Percentiles rank a stretch among this genome's conserved stretches.
phyloP scores from a whole-genome alignment of 257 asterid species.

The Avicennia marina region DNA sequence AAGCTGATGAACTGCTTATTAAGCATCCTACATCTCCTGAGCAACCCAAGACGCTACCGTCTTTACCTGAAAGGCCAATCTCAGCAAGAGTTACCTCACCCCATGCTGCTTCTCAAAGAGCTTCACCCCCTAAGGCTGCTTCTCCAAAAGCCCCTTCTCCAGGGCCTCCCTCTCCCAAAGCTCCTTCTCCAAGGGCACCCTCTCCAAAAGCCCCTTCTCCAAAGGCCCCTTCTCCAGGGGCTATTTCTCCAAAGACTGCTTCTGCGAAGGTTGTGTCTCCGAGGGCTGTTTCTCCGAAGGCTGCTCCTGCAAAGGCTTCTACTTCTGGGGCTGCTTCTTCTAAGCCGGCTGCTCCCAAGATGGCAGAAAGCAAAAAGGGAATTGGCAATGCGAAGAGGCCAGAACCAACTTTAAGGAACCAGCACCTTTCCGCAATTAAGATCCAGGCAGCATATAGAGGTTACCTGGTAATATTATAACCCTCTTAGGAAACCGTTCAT shows the following conservation, averaged over 20 bases:
- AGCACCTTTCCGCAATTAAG: conserved; percentile 58
- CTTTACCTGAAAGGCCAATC: conserved; percentile 34
- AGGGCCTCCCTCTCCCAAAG: conserved; percentile 20
- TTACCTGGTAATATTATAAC: conserved; percentile 53
- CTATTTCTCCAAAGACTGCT: conserved; percentile 18
- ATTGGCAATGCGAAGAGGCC: conserved; percentile 45
- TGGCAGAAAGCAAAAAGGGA: conserved; percentile 39
- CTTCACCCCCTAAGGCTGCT: conserved; percentile 26
- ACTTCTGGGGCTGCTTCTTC: conserved; percentile 21
- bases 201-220: conserved; percentile 45
- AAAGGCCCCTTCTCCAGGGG: conserved; percentile 17
- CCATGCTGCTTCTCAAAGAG: not conserved
- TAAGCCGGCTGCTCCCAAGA: conserved; percentile 28
- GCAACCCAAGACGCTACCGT: conserved; percentile 39
- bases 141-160: conserved; percentile 25
- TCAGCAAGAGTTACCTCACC: conserved; percentile 42
- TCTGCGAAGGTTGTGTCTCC: conserved; percentile 36
- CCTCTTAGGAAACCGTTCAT: too few relatives aligned
- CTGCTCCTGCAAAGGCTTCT: conserved; percentile 19
- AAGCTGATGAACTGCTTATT: conserved; percentile 68
- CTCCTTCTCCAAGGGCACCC: conserved; percentile 22
- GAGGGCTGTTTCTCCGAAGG: conserved; percentile 20
- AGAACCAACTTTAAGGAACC: conserved; percentile 56
- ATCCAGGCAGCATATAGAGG: conserved; percentile 91
- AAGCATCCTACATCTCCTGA: conserved; percentile 46